Base-by-base conservation (phyloP, 352 stramenopile species). In the Halophytophthora batemanensis region DNA sequence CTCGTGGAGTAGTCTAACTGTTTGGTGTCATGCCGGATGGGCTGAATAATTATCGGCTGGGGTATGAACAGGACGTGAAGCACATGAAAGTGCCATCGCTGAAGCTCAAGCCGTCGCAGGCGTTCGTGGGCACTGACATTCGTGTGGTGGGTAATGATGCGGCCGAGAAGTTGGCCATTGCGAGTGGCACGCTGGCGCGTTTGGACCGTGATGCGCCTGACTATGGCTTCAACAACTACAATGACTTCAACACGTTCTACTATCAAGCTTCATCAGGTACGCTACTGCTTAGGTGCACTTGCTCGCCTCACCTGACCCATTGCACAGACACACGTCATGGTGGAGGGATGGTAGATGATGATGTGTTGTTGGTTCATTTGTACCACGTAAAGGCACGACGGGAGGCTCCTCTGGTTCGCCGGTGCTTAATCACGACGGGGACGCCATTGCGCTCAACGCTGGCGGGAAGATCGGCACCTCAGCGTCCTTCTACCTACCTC, bases 211-310 rank as follows among this genome's bases (percentile, higher is more conserved):
- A 96, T 15, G 84, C 87, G 4, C 91, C 91, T 0, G 76, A 86
- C 39, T 98, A 98, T 43, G 85, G 84, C 6, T 87, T 63, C 47
- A 93, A 94, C 58, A 93, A 74, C 51, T 97, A 97, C 82, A 95
- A 94, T 58, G 91, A 98, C 57, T 96, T 96, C 46, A 96, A 96
- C 65, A 97, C 89, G 41, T 98, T 98, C 62, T 98, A 98, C 70
- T 92, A 91, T 51, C 81, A 91, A 48, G 89, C 90, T 35, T 93
- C 85, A 18, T 95, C 85, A 13, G 77, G 75, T 73, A 66, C 33
- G 34, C 15, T 28, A 29, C 6, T 17, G 3, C 8, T 11, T 31
- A 38, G n/a, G n/a, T n/a, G n/a, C n/a, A n/a, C n/a, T 25, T 13
- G 29, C 6, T 35, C 29, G 13, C 13, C 29, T 35, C 29, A 6